A percentile compares a stretch with the other conserved stretches of the same genome.
Evolutionary conservation across 2,329 filamentous ascomycete genomes (phyloP).

Genomic region (Aspergillus viridinutans): DNA sequence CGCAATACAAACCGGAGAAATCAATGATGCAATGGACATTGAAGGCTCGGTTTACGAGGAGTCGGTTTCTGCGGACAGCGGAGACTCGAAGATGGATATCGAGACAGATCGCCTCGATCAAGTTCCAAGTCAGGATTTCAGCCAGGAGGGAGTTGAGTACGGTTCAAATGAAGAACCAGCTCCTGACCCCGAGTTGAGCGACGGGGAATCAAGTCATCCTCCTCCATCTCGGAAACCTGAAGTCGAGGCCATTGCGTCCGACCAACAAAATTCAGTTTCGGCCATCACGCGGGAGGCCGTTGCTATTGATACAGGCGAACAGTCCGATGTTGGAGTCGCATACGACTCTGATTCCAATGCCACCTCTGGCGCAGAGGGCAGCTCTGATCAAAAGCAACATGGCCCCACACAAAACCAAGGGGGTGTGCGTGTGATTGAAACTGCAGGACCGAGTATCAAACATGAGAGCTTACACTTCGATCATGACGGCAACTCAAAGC

Average conservation of each 20-base stretch:
- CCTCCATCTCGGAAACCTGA: background rate
- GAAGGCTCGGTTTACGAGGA: background rate
- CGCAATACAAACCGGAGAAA: background rate
- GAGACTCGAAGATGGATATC: background rate
- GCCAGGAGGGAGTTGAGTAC: background rate
- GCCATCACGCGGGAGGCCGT: background rate
- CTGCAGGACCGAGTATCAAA: background rate
- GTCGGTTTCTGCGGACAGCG: background rate
- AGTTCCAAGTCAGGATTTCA: background rate
- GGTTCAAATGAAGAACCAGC: background rate
- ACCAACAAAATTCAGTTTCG: background rate
- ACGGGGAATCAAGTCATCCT: background rate
- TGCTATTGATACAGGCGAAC: background rate
- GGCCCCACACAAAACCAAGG: background rate
- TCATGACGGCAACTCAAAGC: background rate
- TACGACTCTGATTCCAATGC: background rate
- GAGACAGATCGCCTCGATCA: background rate
- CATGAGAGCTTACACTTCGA: background rate
- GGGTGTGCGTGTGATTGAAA: background rate
- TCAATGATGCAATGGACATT: constrained; percentile 1
- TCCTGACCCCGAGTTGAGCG: background rate
- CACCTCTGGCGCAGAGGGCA: background rate
- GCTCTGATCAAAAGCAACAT: background rate
- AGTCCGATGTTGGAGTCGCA: background rate
- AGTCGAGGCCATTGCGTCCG: background rate